These are phyloP conservation scores for Dactylellina sp. DNA, from an alignment of 2,329 filamentous ascomycete species.

Conservation along the genomic window DNA sequence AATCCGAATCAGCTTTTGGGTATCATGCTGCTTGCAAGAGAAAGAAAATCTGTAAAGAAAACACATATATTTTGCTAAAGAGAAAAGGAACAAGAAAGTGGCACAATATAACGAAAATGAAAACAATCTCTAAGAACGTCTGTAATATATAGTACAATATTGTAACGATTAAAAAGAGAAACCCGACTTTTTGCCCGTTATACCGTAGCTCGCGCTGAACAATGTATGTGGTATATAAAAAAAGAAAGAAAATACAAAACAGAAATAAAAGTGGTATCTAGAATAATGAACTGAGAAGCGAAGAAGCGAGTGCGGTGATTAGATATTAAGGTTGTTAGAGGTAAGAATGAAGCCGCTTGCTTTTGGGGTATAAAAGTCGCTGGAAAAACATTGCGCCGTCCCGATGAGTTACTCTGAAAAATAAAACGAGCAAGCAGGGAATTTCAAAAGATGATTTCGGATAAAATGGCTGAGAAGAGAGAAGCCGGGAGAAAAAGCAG, in stretches of 20 bases:
- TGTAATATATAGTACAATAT: slow-evolving; percentile 36
- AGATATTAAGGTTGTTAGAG: slow-evolving; percentile 50
- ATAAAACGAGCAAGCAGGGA: slow-evolving; percentile 37
- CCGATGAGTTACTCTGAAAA: slow-evolving; percentile 52
- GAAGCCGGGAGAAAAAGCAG: slow-evolving; percentile 20
- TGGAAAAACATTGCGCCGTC: slow-evolving; percentile 57
- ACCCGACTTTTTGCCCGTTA: slow-evolving; percentile 51
- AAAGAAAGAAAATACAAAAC: background rate
- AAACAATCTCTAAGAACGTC: slow-evolving; percentile 34
- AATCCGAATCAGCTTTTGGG: slow-evolving; percentile 55
- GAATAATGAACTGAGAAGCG: slow-evolving; percentile 8
- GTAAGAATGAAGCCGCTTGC: slow-evolving; percentile 21
- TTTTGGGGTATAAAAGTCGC: slow-evolving; percentile 57
- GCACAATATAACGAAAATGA: slow-evolving; percentile 11
- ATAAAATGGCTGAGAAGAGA: slow-evolving; percentile 57
- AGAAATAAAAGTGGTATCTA: slow-evolving; percentile 31
- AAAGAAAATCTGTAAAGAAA: slow-evolving; percentile 16
- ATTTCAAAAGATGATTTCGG: slow-evolving; percentile 42
- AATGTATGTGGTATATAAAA: slow-evolving; percentile 45
- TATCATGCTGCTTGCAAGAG: slow-evolving; percentile 52
- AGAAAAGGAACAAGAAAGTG: slow-evolving; percentile 20
- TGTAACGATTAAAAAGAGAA: slow-evolving; percentile 36
- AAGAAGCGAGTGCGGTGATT: slow-evolving; percentile 26
- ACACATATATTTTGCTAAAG: slow-evolving; percentile 1
- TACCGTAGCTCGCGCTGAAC: slow-evolving; percentile 53